phyloP scores from a whole-genome alignment of 2,329 filamentous ascomycete species.

The Scedosporium boydii region DNA sequence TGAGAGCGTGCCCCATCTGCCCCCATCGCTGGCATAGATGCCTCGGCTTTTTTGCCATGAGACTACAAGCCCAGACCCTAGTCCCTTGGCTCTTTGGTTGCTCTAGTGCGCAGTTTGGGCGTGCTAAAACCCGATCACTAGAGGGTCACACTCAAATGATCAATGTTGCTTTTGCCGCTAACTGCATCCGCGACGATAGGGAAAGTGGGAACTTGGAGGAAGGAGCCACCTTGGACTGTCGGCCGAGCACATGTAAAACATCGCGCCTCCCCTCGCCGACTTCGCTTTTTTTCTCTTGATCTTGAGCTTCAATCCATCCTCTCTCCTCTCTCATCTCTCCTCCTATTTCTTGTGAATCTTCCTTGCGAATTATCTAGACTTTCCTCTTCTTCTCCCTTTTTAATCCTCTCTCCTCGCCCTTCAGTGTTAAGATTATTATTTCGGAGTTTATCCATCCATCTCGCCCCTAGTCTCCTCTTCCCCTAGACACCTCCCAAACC shows the following conservation, averaged over 20 bases:
- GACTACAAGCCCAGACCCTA: neutral
- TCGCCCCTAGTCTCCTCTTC: constrained; percentile 15
- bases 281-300: neutral
- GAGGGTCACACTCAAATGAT: neutral
- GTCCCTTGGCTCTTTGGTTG: neutral
- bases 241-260: neutral
- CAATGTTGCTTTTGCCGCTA: neutral
- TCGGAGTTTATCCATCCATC: neutral
- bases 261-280: neutral
- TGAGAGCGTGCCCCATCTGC: neutral
- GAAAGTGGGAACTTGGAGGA: too few relatives aligned
- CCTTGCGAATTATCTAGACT: neutral
- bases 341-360: neutral
- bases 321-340: neutral
- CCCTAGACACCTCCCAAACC: constrained; percentile 7
- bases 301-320: neutral
- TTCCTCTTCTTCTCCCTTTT: neutral
- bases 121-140: too few relatives aligned
- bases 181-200: neutral
- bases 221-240: neutral
- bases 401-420: neutral
- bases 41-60: neutral
- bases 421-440: constrained; percentile 6
- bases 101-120: neutral
- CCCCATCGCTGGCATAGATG: neutral